A percentile compares a stretch with the other conserved stretches of the same genome.
Conservation (phyloP, 106 monocot species). For the Triglochin maritima region DNA sequence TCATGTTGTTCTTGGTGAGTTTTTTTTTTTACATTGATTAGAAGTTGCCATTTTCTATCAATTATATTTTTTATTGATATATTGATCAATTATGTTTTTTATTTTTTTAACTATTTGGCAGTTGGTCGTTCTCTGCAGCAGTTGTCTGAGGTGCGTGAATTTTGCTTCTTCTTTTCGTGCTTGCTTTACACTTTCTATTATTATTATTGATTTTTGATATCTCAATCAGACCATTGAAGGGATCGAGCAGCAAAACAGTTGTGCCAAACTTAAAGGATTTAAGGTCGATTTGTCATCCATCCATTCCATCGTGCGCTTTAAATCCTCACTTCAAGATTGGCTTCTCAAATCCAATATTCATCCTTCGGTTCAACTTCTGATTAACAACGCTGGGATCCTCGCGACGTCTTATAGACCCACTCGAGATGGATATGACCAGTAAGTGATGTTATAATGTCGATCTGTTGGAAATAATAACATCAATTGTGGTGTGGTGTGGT, state of each 20-base stretch:
- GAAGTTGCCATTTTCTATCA: neutral
- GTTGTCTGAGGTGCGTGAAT: slow-evolving; percentile 33
- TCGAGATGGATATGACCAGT: slow-evolving; percentile 81
- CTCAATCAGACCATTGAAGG: slow-evolving; percentile 49
- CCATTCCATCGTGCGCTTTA: slow-evolving; percentile 64
- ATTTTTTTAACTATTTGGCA: slow-evolving; percentile 12
- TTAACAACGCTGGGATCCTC: slow-evolving; percentile 94
- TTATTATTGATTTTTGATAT: neutral
- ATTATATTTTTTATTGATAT: neutral
- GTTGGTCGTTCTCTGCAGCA: slow-evolving; percentile 39
- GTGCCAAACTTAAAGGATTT: slow-evolving; percentile 39
- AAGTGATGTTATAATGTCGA: neutral
- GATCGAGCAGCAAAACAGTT: slow-evolving; percentile 38
- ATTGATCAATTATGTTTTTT: slow-evolving; percentile 1
- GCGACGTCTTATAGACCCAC: slow-evolving; percentile 50
- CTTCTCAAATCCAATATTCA: slow-evolving; percentile 42
- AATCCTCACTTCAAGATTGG: slow-evolving; percentile 54
- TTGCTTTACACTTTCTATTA: neutral
- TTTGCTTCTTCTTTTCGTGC: neutral
- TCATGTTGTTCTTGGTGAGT: slow-evolving; percentile 61
- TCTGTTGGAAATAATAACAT: neutral
- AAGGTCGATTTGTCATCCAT: slow-evolving; percentile 64
- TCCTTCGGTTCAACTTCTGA: slow-evolving; percentile 68
- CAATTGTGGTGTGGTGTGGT: neutral
- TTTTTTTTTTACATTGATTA: neutral